These are phyloP conservation scores for Tanacetum coccineum DNA, from an alignment of 129 eudicot genomes.

Conservation along the genomic window DNA sequence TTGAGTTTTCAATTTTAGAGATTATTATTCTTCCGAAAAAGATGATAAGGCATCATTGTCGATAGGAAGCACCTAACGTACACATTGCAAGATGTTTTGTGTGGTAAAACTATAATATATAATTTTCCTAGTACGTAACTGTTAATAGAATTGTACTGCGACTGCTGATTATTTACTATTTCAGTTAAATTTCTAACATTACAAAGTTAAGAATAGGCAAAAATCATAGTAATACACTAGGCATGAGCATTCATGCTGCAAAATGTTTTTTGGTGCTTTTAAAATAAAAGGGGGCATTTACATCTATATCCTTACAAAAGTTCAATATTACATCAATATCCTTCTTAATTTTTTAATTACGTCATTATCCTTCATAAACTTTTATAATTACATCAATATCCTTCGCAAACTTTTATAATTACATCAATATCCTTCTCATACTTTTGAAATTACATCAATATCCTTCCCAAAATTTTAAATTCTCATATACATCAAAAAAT, in stretches of 20 bases:
- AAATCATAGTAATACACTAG: background rate
- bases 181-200: background rate
- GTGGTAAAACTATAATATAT: conserved; percentile 4
- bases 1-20: conserved; percentile 23
- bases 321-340: no score
- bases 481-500: no score
- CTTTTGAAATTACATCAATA: no score
- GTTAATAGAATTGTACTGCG: background rate
- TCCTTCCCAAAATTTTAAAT: no score
- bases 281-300: no score
- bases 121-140: background rate
- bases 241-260: background rate
- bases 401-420: no score
- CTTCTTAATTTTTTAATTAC: no score
- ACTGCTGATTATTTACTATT: background rate
- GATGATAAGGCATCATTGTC: conserved; percentile 24
- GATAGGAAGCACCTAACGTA: conserved; percentile 26
- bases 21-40: conserved; percentile 17
- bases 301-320: no score
- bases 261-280: background rate
- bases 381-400: no score
- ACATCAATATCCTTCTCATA: no score
- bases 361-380: no score
- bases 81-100: conserved; percentile 7
- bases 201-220: background rate